phyloP scores from a whole-genome alignment of 495 filamentous ascomycete genomes.

The Chaetomium tenue region DNA sequence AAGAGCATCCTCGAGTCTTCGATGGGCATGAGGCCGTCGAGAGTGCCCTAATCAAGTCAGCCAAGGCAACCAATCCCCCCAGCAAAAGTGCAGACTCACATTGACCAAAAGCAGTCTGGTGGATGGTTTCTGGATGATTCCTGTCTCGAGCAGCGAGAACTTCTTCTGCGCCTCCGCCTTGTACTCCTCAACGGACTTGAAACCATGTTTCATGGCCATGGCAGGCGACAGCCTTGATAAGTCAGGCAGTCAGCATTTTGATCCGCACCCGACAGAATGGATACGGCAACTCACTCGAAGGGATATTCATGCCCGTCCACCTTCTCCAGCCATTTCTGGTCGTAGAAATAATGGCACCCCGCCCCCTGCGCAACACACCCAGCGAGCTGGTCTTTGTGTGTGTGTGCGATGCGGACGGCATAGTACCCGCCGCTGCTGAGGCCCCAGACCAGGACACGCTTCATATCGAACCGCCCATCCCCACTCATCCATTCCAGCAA shows the following conservation, averaged over 20 bases:
- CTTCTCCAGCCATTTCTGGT: constrained; percentile 59
- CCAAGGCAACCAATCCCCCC: background rate
- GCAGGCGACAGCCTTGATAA: constrained; percentile 55
- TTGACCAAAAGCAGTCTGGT: constrained; percentile 67
- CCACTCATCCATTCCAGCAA: constrained; percentile 64
- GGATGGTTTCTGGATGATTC: constrained; percentile 62
- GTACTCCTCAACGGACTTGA: constrained; percentile 57
- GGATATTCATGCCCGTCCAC: constrained; percentile 78
- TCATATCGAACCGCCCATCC: constrained; percentile 60
- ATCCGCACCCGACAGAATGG: background rate
- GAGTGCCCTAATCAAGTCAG: constrained; percentile 50
- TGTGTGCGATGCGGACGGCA: constrained; percentile 70
- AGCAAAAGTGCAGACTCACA: constrained; percentile 41
- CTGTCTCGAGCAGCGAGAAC: constrained; percentile 71
- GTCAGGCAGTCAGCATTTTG: constrained; percentile 6
- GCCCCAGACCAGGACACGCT: constrained; percentile 65
- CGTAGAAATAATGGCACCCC: constrained; percentile 69
- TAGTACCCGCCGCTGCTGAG: constrained; percentile 76
- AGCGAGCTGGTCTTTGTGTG: constrained; percentile 56
- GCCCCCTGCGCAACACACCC: constrained; percentile 71
- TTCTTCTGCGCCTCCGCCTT: constrained; percentile 59
- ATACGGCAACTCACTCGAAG: constrained; percentile 53
- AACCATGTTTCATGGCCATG: constrained; percentile 72
- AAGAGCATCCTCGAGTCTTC: constrained; percentile 69
- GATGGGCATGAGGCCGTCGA: constrained; percentile 73